Percentiles rank a stretch among this genome's conserved stretches.
These are phyloP conservation scores for Pythium vanterpoolii DNA, from an alignment of 352 stramenopile genomes.

Conservation along the genomic window DNA sequence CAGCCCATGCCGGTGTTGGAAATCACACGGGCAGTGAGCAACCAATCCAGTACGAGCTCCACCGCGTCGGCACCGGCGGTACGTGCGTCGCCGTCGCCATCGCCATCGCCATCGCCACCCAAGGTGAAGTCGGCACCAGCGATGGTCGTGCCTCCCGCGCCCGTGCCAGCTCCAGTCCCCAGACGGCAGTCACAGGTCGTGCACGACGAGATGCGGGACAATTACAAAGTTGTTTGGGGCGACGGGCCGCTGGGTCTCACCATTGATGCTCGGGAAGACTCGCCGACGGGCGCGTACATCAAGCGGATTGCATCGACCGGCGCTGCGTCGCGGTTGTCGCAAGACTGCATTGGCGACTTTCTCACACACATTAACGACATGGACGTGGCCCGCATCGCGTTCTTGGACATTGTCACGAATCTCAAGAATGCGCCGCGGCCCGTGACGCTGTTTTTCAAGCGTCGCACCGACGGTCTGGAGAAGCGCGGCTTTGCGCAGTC, in stretches of 20 bases:
- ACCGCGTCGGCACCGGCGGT: neutral
- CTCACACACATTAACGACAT: conserved; percentile 87
- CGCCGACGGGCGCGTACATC: conserved; percentile 62
- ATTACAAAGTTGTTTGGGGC: conserved; percentile 83
- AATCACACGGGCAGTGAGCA: conserved; percentile 12
- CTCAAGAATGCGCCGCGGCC: conserved; percentile 76
- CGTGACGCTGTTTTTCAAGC: conserved; percentile 76
- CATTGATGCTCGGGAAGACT: conserved; percentile 65
- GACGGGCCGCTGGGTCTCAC: conserved; percentile 71
- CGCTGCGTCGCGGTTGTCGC: conserved; percentile 66
- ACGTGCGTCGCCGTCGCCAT: conserved; percentile 3
- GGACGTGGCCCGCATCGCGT: conserved; percentile 66
- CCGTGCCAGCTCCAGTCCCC: conserved; percentile 6
- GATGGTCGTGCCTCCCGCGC: neutral
- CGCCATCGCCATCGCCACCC: conserved; percentile 17
- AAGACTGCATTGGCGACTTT: conserved; percentile 79
- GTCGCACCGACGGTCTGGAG: conserved; percentile 16
- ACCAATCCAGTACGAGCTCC: neutral
- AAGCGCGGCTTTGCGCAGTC: conserved; percentile 37
- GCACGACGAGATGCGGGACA: conserved; percentile 29
- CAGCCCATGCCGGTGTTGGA: conserved; percentile 9
- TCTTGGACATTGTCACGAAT: conserved; percentile 75
- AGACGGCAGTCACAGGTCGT: conserved; percentile 28
- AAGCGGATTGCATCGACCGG: conserved; percentile 75
- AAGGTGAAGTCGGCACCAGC: conserved; percentile 22